Conservation (phyloP, 495 filamentous ascomycete genomes). For the Talaromyces thailandensis region DNA sequence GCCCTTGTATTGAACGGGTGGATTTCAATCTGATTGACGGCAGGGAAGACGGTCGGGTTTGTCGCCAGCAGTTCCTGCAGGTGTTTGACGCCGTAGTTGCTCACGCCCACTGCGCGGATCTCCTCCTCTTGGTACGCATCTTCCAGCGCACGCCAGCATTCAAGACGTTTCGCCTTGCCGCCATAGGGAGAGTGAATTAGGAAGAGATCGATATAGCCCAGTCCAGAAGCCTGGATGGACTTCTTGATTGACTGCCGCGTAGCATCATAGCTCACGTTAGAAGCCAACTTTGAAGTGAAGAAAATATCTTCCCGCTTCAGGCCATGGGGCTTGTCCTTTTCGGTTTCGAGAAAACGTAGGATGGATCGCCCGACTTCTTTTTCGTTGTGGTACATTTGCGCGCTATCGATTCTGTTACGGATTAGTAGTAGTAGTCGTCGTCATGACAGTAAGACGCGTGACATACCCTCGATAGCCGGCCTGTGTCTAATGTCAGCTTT, state of each 20-base stretch:
- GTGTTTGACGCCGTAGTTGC: constrained; percentile 61
- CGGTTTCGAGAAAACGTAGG: constrained; percentile 10
- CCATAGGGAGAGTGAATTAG: constrained; percentile 51
- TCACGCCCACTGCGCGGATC: constrained; percentile 52
- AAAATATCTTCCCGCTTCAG: constrained; percentile 42
- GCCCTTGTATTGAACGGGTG: constrained; percentile 60
- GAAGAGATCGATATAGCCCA: constrained; percentile 50
- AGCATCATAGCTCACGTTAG: constrained; percentile 37
- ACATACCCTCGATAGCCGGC: constrained; percentile 20
- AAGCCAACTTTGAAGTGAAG: constrained; percentile 48
- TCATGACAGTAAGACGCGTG: background rate
- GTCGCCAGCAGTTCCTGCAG: constrained; percentile 53
- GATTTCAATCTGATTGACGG: constrained; percentile 61
- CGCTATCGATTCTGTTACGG: constrained; percentile 32
- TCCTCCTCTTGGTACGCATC: constrained; percentile 54
- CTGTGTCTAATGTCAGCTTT: constrained; percentile 6
- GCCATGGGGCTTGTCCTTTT: constrained; percentile 35
- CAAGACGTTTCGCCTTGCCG: constrained; percentile 46
- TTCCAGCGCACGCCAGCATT: constrained; percentile 57
- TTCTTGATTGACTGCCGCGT: constrained; percentile 41
- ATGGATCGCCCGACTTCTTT: constrained; percentile 23
- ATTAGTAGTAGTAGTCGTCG: background rate
- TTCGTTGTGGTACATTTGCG: constrained; percentile 47
- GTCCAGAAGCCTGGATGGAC: constrained; percentile 33
- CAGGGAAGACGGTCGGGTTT: constrained; percentile 40